These are phyloP conservation scores for Lepidium africanum DNA, from an alignment of 345 rosid genomes.

Conservation along the genomic window DNA sequence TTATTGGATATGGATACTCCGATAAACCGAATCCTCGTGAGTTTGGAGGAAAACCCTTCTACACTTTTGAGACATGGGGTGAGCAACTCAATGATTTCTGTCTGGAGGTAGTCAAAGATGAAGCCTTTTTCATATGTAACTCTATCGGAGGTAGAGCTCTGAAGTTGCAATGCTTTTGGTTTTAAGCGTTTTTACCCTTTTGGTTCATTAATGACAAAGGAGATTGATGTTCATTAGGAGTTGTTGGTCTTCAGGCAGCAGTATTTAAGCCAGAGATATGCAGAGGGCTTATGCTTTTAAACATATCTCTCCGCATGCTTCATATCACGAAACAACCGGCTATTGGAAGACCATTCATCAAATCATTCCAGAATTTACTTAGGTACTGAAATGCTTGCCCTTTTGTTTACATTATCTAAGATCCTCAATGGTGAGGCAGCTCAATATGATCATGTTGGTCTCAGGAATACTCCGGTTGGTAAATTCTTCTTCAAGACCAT, in stretches of 20 bases:
- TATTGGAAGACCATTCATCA: conserved; percentile 70
- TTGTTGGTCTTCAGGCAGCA: conserved; percentile 94
- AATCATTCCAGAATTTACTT: conserved; percentile 69
- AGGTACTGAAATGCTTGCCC: conserved; percentile 34
- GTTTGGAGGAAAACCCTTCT: conserved; percentile 51
- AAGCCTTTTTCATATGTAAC: conserved; percentile 82
- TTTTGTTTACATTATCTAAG: background rate
- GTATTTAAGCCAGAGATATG: conserved; percentile 58
- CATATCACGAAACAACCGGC: conserved; percentile 78
- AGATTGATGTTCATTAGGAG: conserved; percentile 36
- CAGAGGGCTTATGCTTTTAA: conserved; percentile 55
- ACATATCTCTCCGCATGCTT: conserved; percentile 84
- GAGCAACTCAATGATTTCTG: conserved; percentile 74
- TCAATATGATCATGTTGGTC: background rate
- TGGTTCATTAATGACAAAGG: conserved; percentile 1
- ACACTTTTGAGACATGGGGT: conserved; percentile 88
- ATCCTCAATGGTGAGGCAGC: background rate
- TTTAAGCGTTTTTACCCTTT: background rate
- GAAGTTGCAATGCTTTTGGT: background rate
- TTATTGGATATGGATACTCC: conserved; percentile 87
- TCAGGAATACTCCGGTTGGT: conserved; percentile 71
- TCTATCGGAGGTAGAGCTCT: conserved; percentile 75
- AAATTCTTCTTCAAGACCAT: conserved; percentile 54
- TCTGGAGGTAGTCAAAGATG: conserved; percentile 58
- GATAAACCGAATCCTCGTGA: conserved; percentile 83